Evolutionary conservation across 192 early-diverging fungal species (phyloP).

Genomic region (Funneliformis mosseae): DNA sequence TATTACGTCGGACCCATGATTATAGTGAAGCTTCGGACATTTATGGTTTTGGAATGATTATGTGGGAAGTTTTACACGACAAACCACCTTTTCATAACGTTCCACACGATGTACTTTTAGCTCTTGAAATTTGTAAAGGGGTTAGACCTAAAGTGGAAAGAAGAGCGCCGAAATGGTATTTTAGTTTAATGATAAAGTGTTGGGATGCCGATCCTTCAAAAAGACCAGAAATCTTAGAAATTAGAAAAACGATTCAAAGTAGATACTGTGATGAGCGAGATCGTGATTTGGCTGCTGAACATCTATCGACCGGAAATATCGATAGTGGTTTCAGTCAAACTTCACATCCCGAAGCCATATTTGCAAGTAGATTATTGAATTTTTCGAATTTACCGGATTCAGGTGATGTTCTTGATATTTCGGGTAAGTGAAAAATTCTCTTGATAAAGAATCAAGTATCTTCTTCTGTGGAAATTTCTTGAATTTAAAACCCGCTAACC

Average conservation of each 20-base stretch:
- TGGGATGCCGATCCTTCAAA: not conserved
- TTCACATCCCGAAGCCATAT: slow-evolving; percentile 3
- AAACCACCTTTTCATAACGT: not conserved
- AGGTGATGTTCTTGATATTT: not conserved
- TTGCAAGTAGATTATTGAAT: slow-evolving; percentile 7
- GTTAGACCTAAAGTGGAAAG: not conserved
- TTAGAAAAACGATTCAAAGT: not conserved
- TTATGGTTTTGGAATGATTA: slow-evolving; percentile 19
- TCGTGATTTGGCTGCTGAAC: not conserved
- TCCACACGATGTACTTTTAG: not conserved
- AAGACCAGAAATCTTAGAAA: not conserved
- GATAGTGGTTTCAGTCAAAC: not conserved
- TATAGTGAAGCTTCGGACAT: not conserved
- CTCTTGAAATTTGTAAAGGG: not conserved
- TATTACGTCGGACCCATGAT: not conserved
- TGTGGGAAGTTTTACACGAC: slow-evolving; percentile 1
- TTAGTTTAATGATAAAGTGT: not conserved
- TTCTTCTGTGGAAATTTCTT: not conserved
- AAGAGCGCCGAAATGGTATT: not conserved
- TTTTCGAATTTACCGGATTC: slow-evolving; percentile 2
- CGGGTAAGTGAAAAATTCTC: not conserved
- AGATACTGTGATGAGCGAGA: not conserved
- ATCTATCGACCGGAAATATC: not conserved
- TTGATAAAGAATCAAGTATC: not conserved
- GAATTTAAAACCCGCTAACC: not conserved